Evolutionary conservation across 768 basidiomycete species (phyloP).

Genomic region (Royoungia palumana): DNA sequence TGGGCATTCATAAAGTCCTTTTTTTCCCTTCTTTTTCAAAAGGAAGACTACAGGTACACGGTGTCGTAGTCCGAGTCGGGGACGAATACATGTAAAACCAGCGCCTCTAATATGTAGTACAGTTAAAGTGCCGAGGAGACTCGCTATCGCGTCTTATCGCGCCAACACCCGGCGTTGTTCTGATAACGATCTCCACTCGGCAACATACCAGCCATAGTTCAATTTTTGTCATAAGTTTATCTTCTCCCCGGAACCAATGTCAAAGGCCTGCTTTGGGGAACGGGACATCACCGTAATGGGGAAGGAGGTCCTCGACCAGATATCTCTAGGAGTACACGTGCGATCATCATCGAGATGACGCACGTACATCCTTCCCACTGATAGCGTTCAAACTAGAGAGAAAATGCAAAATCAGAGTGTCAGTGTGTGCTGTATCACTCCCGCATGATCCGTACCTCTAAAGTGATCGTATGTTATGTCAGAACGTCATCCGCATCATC

Average conservation of each 20-base stretch:
- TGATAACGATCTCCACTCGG: constrained; percentile 2
- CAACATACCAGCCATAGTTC: background rate
- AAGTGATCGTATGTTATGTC: constrained; percentile 11
- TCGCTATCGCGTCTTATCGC: constrained; percentile 3
- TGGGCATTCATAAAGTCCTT: too few relatives aligned
- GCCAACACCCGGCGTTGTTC: background rate
- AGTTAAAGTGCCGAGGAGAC: constrained; percentile 9
- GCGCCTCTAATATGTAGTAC: too few relatives aligned
- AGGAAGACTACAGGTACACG: too few relatives aligned
- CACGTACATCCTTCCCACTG: constrained; percentile 9
- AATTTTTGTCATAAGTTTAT: background rate
- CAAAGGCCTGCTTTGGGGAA: constrained; percentile 12
- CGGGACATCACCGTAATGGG: constrained; percentile 9
- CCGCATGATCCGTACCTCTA: constrained; percentile 28
- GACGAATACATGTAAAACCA: too few relatives aligned
- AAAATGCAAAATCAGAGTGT: constrained; percentile 23
- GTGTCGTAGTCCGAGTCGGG: too few relatives aligned
- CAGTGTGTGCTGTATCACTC: constrained; percentile 13
- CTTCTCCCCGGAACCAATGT: background rate
- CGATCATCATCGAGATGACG: constrained; percentile 25
- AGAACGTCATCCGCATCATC: constrained; percentile 10
- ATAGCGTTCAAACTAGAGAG: constrained; percentile 23
- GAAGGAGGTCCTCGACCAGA: constrained; percentile 10
- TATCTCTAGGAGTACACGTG: constrained; percentile 13
- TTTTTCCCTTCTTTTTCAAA: too few relatives aligned